Evolutionary conservation across 805 yeast species (phyloP), one percentile per base, ranked within the genome.

Genomic region (Teunomyces barrocoloradensis): DNA sequence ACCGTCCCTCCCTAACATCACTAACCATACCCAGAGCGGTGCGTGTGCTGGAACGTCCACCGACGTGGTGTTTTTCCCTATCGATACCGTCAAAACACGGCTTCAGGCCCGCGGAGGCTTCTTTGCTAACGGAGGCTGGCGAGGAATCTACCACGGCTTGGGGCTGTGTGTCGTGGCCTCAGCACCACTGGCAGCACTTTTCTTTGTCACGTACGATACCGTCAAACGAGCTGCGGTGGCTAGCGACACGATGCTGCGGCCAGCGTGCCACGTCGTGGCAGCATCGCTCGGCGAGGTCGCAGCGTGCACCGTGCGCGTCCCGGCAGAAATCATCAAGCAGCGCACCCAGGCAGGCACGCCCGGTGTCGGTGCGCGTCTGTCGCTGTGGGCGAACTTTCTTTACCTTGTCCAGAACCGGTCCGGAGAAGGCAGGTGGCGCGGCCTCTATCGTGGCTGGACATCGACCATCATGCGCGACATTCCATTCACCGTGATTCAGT

Each of bases 1-100:
- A 18, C 4, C 4, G 20, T 18, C 20, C 20, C 15, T 13, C 10
- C 34, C 12, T 6, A 33, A 21, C n/a, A 7, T 15, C 21, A 15
- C 30, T 13, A 7, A 49, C 52, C 49, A 36, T 5, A 3, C 4
- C 29, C 45, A 68, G 78, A 83, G 91, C 59, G 99, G 99, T 33
- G 99, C 88, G 6, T 84, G 94, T 49, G 97, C 99, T 5, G 99
- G 99, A 12, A 94, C 97, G 1, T 84, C 95, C 5, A 91, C 97
- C 1, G 99, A 94, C 68, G 73, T 94, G 33, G 89, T 86, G 3
- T 94, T 94, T 67, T 94, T 92, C 73, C 99, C 99, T 11, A 89
- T 94, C 34, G 99, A 94, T 59, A 94, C 99, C 1, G 58, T 94
- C 47, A 94, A 94, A 68, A 94, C 99, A 0, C 75, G 99, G 48